Evolutionary conservation across 371 early-diverging fungal species (phyloP).

Genomic region (Haplosporangium sp.): DNA sequence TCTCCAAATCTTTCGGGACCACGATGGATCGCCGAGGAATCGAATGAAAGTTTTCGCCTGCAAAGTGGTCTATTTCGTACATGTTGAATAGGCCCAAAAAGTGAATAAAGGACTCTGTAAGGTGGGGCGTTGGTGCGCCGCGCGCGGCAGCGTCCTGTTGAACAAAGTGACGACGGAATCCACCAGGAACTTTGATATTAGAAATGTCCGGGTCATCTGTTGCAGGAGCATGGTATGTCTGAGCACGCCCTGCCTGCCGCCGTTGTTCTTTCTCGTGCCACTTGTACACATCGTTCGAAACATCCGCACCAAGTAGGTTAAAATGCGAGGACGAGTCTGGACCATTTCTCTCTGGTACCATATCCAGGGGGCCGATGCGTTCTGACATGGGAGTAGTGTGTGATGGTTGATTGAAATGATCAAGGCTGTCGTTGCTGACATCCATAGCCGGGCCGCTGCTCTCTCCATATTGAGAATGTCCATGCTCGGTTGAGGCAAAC

Average conservation of each 20-base stretch:
- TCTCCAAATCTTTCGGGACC: conserved; percentile 31
- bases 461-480: too few species aligned
- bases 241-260: conserved; percentile 14
- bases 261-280: conserved; percentile 58
- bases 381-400: too few species aligned
- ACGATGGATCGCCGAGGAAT: conserved; percentile 31
- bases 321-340: conserved; percentile 11
- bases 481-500: background rate
- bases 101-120: conserved; percentile 75
- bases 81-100: conserved; percentile 67
- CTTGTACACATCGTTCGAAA: conserved; percentile 70
- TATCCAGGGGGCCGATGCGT: too few species aligned
- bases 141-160: conserved; percentile 60
- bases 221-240: conserved; percentile 39
- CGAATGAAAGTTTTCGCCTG: conserved; percentile 73
- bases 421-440: too few species aligned
- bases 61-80: conserved; percentile 73
- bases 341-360: too few species aligned
- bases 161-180: conserved; percentile 76
- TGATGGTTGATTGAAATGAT: too few species aligned
- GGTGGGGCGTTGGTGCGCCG: conserved; percentile 43
- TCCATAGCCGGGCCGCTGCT: too few species aligned
- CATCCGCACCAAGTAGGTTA: conserved; percentile 62
- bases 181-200: conserved; percentile 72
- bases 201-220: conserved; percentile 11